A percentile compares a stretch with the other conserved stretches of the same genome.
phyloP scores from a whole-genome alignment of 768 basidiomycete genomes.

The Boletellus ananas region DNA sequence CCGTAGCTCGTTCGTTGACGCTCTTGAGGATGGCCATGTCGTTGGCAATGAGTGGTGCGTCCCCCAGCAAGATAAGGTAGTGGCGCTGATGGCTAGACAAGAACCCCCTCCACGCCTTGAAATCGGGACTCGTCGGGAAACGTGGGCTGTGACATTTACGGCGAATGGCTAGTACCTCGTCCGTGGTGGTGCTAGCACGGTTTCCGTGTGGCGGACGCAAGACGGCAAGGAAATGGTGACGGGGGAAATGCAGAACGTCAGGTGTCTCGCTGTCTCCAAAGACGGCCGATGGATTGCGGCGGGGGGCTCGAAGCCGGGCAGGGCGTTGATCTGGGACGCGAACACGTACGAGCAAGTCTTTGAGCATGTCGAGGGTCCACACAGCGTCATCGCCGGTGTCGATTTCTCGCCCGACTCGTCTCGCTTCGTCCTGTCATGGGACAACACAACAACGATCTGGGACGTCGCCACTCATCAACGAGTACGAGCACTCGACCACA shows the following conservation, averaged over 20 bases:
- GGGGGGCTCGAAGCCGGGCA: neutral
- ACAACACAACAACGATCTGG: neutral
- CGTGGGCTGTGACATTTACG: too few species aligned
- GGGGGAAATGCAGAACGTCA: neutral
- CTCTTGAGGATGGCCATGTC: too few species aligned
- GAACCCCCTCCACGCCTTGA: too few species aligned
- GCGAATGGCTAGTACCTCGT: too few species aligned
- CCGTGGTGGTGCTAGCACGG: too few species aligned
- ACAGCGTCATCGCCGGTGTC: neutral
- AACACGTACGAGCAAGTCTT: neutral
- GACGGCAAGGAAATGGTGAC: neutral
- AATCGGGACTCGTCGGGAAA: too few species aligned
- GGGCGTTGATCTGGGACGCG: neutral
- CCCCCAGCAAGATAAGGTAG: too few species aligned
- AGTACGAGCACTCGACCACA: neutral
- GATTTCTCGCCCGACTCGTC: conserved; percentile 5
- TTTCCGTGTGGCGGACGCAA: neutral
- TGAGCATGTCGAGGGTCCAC: neutral
- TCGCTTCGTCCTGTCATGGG: neutral
- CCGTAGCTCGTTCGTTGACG: too few species aligned
- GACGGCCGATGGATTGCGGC: conserved; percentile 5
- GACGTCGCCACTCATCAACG: neutral
- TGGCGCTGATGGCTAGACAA: too few species aligned
- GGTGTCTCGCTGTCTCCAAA: neutral
- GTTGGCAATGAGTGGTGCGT: too few species aligned